Percentiles rank a stretch among this genome's conserved stretches.
phyloP scores from a whole-genome alignment of 352 stramenopile species.

The Thraustochytrium striatum region DNA sequence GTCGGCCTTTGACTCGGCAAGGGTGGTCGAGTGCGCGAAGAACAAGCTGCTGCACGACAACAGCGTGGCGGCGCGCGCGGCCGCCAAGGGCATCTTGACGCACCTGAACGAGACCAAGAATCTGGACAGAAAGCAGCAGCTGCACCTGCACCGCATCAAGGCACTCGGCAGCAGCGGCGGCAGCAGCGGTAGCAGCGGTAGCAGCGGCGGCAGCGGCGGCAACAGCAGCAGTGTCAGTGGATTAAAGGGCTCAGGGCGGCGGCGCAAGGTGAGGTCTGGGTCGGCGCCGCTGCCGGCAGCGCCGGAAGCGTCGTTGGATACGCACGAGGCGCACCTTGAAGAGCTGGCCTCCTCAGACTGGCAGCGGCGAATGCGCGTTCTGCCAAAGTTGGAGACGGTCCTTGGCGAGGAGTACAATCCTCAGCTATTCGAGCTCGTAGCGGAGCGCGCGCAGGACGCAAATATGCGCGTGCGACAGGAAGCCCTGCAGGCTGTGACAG shows the following conservation, averaged over 20 bases:
- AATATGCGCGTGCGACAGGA: conserved; percentile 12
- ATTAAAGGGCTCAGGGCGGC: background rate
- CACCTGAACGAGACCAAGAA: conserved; percentile 40
- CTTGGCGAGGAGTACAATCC: background rate
- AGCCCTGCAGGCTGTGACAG: background rate
- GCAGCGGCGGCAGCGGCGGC: background rate
- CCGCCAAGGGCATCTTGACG: conserved; percentile 29
- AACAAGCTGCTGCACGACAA: conserved; percentile 47
- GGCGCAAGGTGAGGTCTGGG: background rate
- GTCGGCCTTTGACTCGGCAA: background rate
- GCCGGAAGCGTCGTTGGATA: background rate
- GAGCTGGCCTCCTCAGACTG: background rate
- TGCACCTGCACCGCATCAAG: conserved; percentile 24
- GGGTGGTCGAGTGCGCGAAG: conserved; percentile 25
- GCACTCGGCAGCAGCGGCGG: background rate
- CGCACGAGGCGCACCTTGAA: background rate
- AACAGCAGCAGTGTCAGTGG: background rate
- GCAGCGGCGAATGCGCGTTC: background rate
- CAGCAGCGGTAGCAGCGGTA: background rate
- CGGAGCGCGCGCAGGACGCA: background rate
- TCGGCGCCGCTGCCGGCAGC: background rate
- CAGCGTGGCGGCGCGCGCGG: conserved; percentile 9
- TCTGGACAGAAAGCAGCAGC: conserved; percentile 33
- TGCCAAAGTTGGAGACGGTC: background rate
- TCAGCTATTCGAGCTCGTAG: background rate